Evolutionary conservation across 441 rosid species (phyloP).

Genomic region (Manihot esculenta): DNA sequence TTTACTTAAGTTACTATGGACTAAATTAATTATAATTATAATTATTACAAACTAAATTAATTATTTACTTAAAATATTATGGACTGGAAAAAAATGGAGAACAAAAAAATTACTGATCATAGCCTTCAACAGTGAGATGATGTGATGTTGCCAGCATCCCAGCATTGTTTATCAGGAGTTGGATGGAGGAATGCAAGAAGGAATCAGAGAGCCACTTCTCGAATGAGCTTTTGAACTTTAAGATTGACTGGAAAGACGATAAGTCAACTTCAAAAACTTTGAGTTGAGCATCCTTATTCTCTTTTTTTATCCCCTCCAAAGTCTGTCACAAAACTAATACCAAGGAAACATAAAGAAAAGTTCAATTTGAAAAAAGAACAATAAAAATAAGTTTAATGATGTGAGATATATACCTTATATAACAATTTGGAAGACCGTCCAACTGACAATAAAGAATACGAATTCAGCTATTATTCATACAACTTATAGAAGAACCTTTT

Average conservation of each 20-base stretch:
- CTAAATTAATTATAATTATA: too few relatives aligned
- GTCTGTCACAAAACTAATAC: slow-evolving; percentile 42
- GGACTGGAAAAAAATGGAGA: not conserved
- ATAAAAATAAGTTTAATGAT: not conserved
- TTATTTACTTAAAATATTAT: too few relatives aligned
- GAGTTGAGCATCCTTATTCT: slow-evolving; percentile 50
- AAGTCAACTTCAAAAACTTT: slow-evolving; percentile 76
- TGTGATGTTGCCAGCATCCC: slow-evolving; percentile 78
- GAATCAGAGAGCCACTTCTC: slow-evolving; percentile 76
- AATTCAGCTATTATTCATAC: slow-evolving; percentile 20
- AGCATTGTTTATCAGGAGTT: slow-evolving; percentile 85
- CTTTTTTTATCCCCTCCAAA: slow-evolving; percentile 42
- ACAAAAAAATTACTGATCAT: slow-evolving; percentile 60
- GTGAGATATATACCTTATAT: slow-evolving; percentile 47
- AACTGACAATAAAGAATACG: slow-evolving; percentile 51
- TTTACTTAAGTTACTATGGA: too few relatives aligned
- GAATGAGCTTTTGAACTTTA: slow-evolving; percentile 56
- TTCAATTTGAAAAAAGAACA: not conserved
- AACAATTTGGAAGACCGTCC: slow-evolving; percentile 61
- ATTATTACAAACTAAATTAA: too few relatives aligned
- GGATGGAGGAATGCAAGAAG: slow-evolving; percentile 70
- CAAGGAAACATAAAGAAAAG: slow-evolving; percentile 12
- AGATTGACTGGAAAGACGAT: slow-evolving; percentile 67
- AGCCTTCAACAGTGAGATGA: slow-evolving; percentile 68
- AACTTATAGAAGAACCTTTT: not conserved